Conservation (phyloP, 2,329 filamentous ascomycete genomes). For the Alternaria gansuensis region DNA sequence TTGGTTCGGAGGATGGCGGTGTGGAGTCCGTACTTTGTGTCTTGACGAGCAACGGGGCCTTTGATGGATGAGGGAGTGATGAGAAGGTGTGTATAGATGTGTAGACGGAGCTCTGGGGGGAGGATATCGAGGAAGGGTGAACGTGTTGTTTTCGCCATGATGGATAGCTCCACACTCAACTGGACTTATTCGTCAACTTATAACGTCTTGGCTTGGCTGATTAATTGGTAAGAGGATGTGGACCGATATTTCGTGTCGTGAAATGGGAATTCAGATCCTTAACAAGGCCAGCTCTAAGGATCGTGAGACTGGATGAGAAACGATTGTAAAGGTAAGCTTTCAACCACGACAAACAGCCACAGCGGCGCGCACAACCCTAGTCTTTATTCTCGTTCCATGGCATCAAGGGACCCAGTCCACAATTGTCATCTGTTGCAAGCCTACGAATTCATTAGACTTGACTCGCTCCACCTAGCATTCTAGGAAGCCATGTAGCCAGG, state of each 20-base stretch:
- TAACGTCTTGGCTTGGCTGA: background rate
- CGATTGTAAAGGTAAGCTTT: slow-evolving; percentile 2
- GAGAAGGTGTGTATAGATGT: slow-evolving; percentile 44
- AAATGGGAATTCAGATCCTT: slow-evolving; percentile 10
- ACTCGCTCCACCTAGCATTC: slow-evolving; percentile 24
- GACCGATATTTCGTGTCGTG: background rate
- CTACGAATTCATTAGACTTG: slow-evolving; percentile 17
- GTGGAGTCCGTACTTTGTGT: slow-evolving; percentile 42
- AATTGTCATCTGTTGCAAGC: slow-evolving; percentile 18
- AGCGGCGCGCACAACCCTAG: slow-evolving; percentile 14
- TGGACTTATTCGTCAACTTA: background rate
- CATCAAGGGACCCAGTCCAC: slow-evolving; percentile 17
- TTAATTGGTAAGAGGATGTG: slow-evolving; percentile 3
- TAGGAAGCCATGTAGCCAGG: slow-evolving; percentile 20
- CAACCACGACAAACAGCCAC: slow-evolving; percentile 7
- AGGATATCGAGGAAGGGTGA: slow-evolving; percentile 39
- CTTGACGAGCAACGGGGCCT: slow-evolving; percentile 31
- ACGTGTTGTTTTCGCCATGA: slow-evolving; percentile 17
- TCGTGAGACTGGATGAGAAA: slow-evolving; percentile 4
- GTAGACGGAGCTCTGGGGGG: slow-evolving; percentile 44
- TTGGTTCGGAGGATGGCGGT: slow-evolving; percentile 52
- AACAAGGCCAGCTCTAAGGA: slow-evolving; percentile 8
- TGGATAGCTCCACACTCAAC: background rate
- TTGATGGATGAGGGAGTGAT: slow-evolving; percentile 31
- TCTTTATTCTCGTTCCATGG: slow-evolving; percentile 17